Percentiles rank a stretch among this genome's conserved stretches.
phyloP scores from a whole-genome alignment of 768 basidiomycete genomes.

The Lactarius trivialis region DNA sequence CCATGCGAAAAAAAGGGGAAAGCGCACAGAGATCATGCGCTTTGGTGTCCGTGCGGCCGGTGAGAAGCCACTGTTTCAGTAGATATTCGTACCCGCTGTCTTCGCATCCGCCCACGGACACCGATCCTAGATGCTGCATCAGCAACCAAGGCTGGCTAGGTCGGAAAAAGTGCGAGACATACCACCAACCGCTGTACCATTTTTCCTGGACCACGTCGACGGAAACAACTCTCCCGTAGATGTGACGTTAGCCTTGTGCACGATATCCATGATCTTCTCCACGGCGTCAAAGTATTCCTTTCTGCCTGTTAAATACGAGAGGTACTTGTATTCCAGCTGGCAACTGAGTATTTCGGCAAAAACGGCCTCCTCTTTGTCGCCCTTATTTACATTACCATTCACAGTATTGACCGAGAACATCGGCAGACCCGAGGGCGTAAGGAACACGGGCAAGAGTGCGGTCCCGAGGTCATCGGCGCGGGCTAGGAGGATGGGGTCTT shows the following conservation, averaged over 20 bases:
- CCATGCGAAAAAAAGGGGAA: not conserved
- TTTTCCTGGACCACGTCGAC: constrained; percentile 43
- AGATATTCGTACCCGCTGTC: constrained; percentile 79
- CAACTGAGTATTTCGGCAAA: constrained; percentile 69
- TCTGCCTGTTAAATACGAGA: constrained; percentile 75
- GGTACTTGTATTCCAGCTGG: constrained; percentile 84
- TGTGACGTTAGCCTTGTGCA: constrained; percentile 40
- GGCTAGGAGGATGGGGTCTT: constrained; percentile 51
- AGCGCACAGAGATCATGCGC: constrained; percentile 62
- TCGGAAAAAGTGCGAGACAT: constrained; percentile 24
- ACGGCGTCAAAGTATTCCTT: constrained; percentile 53
- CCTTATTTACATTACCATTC: constrained; percentile 31
- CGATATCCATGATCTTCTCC: constrained; percentile 42
- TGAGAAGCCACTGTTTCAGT: constrained; percentile 68
- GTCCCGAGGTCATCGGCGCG: constrained; percentile 75
- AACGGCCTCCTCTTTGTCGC: constrained; percentile 34
- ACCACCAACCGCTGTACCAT: constrained; percentile 42
- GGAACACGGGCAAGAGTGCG: constrained; percentile 67
- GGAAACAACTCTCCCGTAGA: constrained; percentile 53
- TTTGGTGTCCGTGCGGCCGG: constrained; percentile 52
- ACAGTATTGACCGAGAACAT: constrained; percentile 61
- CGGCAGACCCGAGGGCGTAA: constrained; percentile 65
- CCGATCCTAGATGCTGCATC: constrained; percentile 27
- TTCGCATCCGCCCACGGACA: constrained; percentile 60
- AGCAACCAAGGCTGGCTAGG: not conserved